These are phyloP conservation scores for Suillus placidus DNA, from an alignment of 768 basidiomycete species.

Conservation along the genomic window DNA sequence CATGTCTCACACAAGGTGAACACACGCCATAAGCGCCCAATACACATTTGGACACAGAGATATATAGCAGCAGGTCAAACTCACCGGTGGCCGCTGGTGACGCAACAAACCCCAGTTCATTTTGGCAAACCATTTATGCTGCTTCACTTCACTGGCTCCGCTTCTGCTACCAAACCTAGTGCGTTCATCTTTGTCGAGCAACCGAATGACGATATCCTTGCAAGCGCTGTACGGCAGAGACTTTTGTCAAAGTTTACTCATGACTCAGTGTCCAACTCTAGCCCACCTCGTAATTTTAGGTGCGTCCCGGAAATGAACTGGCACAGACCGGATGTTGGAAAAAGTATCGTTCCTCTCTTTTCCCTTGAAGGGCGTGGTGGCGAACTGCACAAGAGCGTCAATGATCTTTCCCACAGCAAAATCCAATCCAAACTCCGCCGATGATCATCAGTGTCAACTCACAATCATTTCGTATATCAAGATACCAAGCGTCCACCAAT, in stretches of 20 bases:
- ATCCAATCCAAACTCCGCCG: conserved; percentile 8
- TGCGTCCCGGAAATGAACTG: conserved; percentile 84
- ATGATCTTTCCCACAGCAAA: conserved; percentile 26
- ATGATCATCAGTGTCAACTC: conserved; percentile 44
- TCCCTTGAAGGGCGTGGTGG: conserved; percentile 99
- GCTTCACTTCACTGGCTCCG: conserved; percentile 98
- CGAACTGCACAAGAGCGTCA: conserved; percentile 69
- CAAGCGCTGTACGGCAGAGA: conserved; percentile 57
- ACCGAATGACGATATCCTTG: conserved; percentile 83
- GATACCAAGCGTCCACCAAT: conserved; percentile 99
- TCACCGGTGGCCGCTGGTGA: conserved; percentile 89
- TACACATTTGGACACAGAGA: background rate
- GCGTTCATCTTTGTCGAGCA: conserved; percentile 91
- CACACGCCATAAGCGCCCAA: conserved; percentile 5
- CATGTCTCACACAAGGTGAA: conserved; percentile 12
- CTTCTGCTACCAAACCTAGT: conserved; percentile 87
- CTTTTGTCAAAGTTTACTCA: conserved; percentile 17
- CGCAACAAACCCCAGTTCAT: conserved; percentile 96
- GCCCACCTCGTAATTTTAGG: conserved; percentile 78
- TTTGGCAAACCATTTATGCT: conserved; percentile 97
- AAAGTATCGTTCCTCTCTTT: conserved; percentile 93
- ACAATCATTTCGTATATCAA: conserved; percentile 99
- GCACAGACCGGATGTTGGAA: conserved; percentile 86
- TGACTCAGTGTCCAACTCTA: background rate
- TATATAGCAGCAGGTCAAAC: conserved; percentile 29